A percentile compares a stretch with the other conserved stretches of the same genome.
phyloP scores from a whole-genome alignment of 345 rosid species.

The Eutrema yunnanense region DNA sequence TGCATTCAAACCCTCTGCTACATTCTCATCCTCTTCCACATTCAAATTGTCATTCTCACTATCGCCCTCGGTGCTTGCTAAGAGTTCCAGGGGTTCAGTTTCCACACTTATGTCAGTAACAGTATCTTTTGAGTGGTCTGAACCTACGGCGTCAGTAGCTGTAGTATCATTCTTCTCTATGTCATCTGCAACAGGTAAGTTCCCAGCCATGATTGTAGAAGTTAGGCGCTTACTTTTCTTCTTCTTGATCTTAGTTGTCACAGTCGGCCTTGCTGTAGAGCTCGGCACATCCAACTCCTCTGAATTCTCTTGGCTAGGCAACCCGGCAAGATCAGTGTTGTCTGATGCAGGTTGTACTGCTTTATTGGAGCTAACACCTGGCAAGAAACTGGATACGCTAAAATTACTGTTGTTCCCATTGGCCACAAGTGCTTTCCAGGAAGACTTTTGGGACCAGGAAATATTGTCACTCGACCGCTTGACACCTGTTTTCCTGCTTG shows the following conservation, averaged over 20 bases:
- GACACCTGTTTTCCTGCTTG: slow-evolving; percentile 15
- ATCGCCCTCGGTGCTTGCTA: slow-evolving; percentile 9
- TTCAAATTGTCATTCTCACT: slow-evolving; percentile 6
- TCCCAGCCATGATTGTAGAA: slow-evolving; percentile 21
- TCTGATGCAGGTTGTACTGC: slow-evolving; percentile 20
- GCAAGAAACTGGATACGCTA: slow-evolving; percentile 41
- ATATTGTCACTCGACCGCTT: slow-evolving; percentile 28
- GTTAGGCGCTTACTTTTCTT: slow-evolving; percentile 16
- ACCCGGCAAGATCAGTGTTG: not conserved
- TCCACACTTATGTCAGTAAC: slow-evolving; percentile 3
- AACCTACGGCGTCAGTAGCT: not conserved
- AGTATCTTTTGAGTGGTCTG: slow-evolving; percentile 14
- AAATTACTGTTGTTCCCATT: slow-evolving; percentile 34
- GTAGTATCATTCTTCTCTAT: slow-evolving; percentile 5
- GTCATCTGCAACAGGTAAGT: slow-evolving; percentile 13
- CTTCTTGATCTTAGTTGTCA: slow-evolving; percentile 9
- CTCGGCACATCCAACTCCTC: not conserved
- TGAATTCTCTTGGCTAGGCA: not conserved
- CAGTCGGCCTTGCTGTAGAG: not conserved
- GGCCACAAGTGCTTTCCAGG: slow-evolving; percentile 70
- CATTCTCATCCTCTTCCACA: slow-evolving; percentile 7
- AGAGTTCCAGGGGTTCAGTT: slow-evolving; percentile 20
- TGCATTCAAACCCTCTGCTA: slow-evolving; percentile 4
- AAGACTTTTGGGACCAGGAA: slow-evolving; percentile 64
- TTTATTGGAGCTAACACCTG: slow-evolving; percentile 21